Conservation (phyloP, 495 filamentous ascomycete genomes). For the Cairneyella variabilis region DNA sequence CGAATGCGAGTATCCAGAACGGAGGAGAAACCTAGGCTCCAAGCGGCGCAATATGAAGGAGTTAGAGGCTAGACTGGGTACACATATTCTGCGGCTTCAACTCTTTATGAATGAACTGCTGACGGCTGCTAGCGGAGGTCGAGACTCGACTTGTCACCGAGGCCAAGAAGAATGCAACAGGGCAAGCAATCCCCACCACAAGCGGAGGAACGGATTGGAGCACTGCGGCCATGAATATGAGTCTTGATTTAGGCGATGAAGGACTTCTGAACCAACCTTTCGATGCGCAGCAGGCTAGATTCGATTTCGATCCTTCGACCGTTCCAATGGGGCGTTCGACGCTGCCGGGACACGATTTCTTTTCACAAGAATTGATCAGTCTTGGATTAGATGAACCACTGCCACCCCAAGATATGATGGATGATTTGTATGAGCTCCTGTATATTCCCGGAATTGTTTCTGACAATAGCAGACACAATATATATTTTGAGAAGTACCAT, state of each 20-base stretch:
- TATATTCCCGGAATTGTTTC: background rate
- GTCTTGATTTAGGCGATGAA: constrained; percentile 10
- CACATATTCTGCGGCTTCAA: constrained; percentile 23
- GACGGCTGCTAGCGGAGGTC: constrained; percentile 18
- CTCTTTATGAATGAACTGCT: background rate
- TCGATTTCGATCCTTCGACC: background rate
- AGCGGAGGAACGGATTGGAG: constrained; percentile 10
- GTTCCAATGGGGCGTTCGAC: background rate
- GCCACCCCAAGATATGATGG: constrained; percentile 78
- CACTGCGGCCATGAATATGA: constrained; percentile 32
- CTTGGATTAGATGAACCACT: constrained; percentile 88
- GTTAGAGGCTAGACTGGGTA: constrained; percentile 88
- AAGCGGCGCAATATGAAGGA: constrained; percentile 98
- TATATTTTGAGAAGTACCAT: constrained; percentile 87
- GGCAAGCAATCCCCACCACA: constrained; percentile 5
- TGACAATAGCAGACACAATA: constrained; percentile 53
- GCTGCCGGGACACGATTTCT: constrained; percentile 36
- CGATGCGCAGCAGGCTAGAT: constrained; percentile 3
- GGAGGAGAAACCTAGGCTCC: constrained; percentile 90
- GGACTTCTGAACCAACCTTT: constrained; percentile 15
- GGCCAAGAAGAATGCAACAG: background rate
- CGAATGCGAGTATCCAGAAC: constrained; percentile 91
- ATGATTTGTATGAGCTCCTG: constrained; percentile 68
- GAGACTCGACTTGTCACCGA: constrained; percentile 21
- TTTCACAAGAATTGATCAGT: constrained; percentile 85